Evolutionary conservation across 441 rosid genomes (phyloP).

Genomic region (Erodium trifolium): DNA sequence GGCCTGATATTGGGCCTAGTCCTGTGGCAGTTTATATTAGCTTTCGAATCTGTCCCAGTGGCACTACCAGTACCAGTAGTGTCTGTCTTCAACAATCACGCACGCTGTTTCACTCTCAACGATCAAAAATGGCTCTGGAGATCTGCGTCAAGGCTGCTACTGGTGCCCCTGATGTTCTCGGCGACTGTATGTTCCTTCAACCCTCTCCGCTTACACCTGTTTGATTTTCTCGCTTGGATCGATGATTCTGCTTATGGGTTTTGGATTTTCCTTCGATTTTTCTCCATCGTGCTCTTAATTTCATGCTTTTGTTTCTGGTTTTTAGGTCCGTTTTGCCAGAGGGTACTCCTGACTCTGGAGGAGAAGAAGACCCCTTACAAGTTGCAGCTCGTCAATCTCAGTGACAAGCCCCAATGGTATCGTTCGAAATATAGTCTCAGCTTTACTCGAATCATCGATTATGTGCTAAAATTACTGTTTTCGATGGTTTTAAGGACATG

Average conservation of each 20-base stretch:
- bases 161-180: constrained; percentile 59
- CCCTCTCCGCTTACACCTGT: too few relatives aligned
- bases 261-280: neutral
- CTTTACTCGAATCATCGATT: neutral
- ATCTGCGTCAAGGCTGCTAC: constrained; percentile 77
- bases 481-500: constrained; percentile 15
- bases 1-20: too few relatives aligned
- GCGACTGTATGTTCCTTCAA: constrained; percentile 51
- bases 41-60: neutral
- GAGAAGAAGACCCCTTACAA: constrained; percentile 69
- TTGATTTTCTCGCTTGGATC: too few relatives aligned
- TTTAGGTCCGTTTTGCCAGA: constrained; percentile 69
- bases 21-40: neutral
- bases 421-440: neutral
- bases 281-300: neutral
- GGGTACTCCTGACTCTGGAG: constrained; percentile 66
- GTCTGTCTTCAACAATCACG: too few relatives aligned
- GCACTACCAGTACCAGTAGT: too few relatives aligned
- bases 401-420: constrained; percentile 76
- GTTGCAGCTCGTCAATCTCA: constrained; percentile 42
- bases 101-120: neutral
- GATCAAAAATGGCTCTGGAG: constrained; percentile 53
- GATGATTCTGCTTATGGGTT: neutral
- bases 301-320: neutral
- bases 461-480: neutral